Evolutionary conservation across 345 rosid genomes (phyloP), one percentile per base, ranked within the genome.

Genomic region (Salix koriyanagi): DNA sequence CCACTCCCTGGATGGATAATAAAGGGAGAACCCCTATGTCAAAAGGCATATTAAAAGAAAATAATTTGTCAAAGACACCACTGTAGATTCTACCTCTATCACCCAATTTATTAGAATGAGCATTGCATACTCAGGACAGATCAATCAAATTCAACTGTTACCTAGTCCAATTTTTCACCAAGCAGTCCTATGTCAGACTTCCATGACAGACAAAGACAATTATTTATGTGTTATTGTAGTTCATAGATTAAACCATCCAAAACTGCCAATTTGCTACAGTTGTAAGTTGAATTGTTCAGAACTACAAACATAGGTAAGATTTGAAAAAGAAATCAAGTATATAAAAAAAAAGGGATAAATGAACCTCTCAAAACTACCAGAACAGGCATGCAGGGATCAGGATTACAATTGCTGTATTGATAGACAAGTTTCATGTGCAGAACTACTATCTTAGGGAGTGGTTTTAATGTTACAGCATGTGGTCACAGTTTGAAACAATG

Each of bases 1-100:
- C 79, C 86, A 82, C 85, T 81, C 83, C 91, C 89, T 84, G 91
- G 76, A 86, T 83, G 74, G 80, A 81, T 65, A 77, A 76, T 81
- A 72, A 84, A 60, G 85, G 71, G 44, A 86, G 80, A 86, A 76
- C 77, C 80, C 84, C 80, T 79, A 67, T 76, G 89, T 88, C 91
- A 88, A 86, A 83, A 86, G 83, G 77, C 83, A 81, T 83, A 19
- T 69, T n/a, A 58, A 65, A 39, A 76, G 73, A 77, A 54, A 74
- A n/a, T 42, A 48, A 67, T 34, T 66, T 28, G 71, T 75, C 79
- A 81, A 76, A 71, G 76, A 71, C 75, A 60, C 75, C 79, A 80
- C 64, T 81, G 69, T 76, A 82, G 46, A 80, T 70, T 48, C 74
- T 65, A 73, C 60, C 69, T 69, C 77, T 36, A 72, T 66, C 56